phyloP scores from a whole-genome alignment of 192 early-diverging fungal species.

The Allomyces arbusculus region DNA sequence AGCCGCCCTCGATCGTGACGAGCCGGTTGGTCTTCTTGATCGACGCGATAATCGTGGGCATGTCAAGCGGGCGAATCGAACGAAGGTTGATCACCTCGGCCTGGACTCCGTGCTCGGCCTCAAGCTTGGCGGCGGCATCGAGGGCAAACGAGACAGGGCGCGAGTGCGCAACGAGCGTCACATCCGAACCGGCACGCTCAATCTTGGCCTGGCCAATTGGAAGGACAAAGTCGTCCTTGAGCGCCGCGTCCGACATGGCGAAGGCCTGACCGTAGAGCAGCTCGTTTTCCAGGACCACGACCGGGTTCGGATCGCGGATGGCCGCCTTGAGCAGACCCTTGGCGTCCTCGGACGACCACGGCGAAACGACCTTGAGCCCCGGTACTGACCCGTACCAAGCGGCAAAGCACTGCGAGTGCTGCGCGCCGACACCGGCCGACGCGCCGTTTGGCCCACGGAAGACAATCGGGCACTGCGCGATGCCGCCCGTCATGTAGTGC shows the following conservation, averaged over 20 bases:
- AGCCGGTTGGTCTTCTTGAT: constrained; percentile 97
- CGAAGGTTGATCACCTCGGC: constrained; percentile 93
- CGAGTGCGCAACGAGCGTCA: constrained; percentile 90
- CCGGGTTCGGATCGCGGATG: constrained; percentile 94
- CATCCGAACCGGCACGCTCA: constrained; percentile 55
- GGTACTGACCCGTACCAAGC: constrained; percentile 96
- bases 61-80: constrained; percentile 88
- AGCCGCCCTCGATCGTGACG: constrained; percentile 88
- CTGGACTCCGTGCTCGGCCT: constrained; percentile 52
- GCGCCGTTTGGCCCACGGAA: constrained; percentile 98
- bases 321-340: constrained; percentile 96
- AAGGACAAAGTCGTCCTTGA: constrained; percentile 59
- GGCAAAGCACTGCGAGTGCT: constrained; percentile 97
- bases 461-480: constrained; percentile 73
- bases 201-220: constrained; percentile 95
- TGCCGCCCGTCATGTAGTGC: constrained; percentile 90
- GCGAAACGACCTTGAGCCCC: constrained; percentile 88
- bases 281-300: constrained; percentile 92
- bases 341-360: constrained; percentile 89
- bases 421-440: constrained; percentile 88
- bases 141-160: constrained; percentile 63
- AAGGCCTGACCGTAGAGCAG: constrained; percentile 87
- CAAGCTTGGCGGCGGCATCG: constrained; percentile 69
- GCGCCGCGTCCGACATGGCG: constrained; percentile 55
- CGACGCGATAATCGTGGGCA: constrained; percentile 71